Base-by-base conservation (phyloP, 2,329 filamentous ascomycete genomes). In the Sphaerulina musiva region DNA sequence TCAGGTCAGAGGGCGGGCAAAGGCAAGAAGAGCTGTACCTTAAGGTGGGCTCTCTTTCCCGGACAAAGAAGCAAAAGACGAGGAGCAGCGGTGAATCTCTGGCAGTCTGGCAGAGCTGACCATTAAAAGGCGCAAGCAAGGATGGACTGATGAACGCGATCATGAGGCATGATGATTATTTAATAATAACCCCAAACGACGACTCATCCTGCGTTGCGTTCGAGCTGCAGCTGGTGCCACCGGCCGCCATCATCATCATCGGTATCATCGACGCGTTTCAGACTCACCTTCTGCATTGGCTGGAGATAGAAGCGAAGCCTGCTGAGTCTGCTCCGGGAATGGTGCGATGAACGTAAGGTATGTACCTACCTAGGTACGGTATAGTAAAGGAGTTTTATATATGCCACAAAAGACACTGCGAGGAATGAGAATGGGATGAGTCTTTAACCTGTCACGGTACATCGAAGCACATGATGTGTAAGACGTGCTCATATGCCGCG, bases 241-340 rank as follows among this genome's bases (percentile, higher is more conserved):
- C 6, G 26, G 26, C 26, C 26, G 26, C 26, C 26, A 29, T 29
- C 26, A 29, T 20, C 20, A 20, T 20, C 20, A 20, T 20, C 20
- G 20, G 20, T 29, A 29, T 29, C 26, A 29, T 29, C 26, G 26
- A 6, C 6, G 26, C 46, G 46, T 48, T 48, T 48, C 46, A 48
- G 45, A 48, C 46, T 48, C 34, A 48, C 46, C 46, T 48, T 14
- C 40, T 29, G 46, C 46, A 48, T 48, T 48, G 34, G 46, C 46
- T 41, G 46, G 17, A 32, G 46, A 48, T 48, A 40, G 39, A 34
- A 20, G 20, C 26, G 12, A 31, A 20, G 46, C 31, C 32, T 7
- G 26, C 26, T 38, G 6, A n/a, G 10, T 10, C 34, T 38, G 34
- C 46, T 48, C 40, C 34, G 34, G 20, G 20, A n/a, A 48, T 48